These are phyloP conservation scores for Abrus precatorius DNA, from an alignment of 306 rosid genomes.

Conservation along the genomic window DNA sequence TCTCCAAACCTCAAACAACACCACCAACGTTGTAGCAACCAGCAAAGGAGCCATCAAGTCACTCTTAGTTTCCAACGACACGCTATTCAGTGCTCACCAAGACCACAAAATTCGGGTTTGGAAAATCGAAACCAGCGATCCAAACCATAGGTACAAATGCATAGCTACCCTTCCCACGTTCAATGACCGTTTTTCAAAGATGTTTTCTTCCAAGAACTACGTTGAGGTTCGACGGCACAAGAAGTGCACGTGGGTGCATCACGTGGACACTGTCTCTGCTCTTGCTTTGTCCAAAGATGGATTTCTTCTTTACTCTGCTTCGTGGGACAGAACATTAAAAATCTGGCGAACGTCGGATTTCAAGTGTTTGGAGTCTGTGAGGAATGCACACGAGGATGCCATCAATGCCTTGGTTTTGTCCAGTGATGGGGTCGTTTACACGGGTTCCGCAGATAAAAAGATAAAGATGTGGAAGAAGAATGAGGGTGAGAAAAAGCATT, in stretches of 20 bases:
- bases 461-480: slow-evolving; percentile 69
- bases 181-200: slow-evolving; percentile 54
- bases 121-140: slow-evolving; percentile 49
- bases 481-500: slow-evolving; percentile 38
- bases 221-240: slow-evolving; percentile 68
- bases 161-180: slow-evolving; percentile 69
- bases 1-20: background rate
- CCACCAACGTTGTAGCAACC: slow-evolving; percentile 17
- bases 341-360: slow-evolving; percentile 72
- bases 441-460: slow-evolving; percentile 75
- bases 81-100: slow-evolving; percentile 73
- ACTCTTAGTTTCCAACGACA: slow-evolving; percentile 46
- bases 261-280: slow-evolving; percentile 73
- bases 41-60: slow-evolving; percentile 59
- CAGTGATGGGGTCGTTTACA: slow-evolving; percentile 59
- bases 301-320: slow-evolving; percentile 71
- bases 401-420: slow-evolving; percentile 67
- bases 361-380: slow-evolving; percentile 67
- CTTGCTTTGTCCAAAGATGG: slow-evolving; percentile 62
- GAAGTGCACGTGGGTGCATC: slow-evolving; percentile 79
- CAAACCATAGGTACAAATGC: slow-evolving; percentile 46
- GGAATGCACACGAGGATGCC: slow-evolving; percentile 79
- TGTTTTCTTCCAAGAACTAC: slow-evolving; percentile 63
- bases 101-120: slow-evolving; percentile 79
- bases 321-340: slow-evolving; percentile 82